Evolutionary conservation across 192 early-diverging fungal species (phyloP), one percentile per base, ranked within the genome.

Genomic region (Thamnidium elegans): DNA sequence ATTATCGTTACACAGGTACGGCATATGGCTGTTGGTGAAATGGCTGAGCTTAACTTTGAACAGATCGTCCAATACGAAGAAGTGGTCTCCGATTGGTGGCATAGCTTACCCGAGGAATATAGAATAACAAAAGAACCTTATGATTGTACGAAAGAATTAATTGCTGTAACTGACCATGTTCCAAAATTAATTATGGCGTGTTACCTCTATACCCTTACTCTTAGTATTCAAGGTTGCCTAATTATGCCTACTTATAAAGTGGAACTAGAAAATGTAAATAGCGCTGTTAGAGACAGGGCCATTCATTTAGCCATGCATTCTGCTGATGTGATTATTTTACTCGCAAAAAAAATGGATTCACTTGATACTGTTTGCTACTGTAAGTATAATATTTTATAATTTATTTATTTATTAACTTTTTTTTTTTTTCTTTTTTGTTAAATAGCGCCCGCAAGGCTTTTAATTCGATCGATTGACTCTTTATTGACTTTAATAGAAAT

Each of bases 121-220:
- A 63, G 51, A 36, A 50, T 63, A 11, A 39, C 47, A 20, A 51
- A 21, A 13, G 47, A 51, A 11, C 61, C 61, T 3, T 52, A 45
- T 13, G 30, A 45, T 14, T 59, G 58, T n/a, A 59, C 58, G 11
- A 59, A 42, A 45, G 58, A 45, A 21, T 42, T 59, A 5, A 44
- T 59, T 5, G 3, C 21, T 11, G 20, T 19, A 7, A 42, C 36
- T 4, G 44, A 31, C n/a, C 10, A 59, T 3, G 4, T 13, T 15
- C 36, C 13, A 42, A 59, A 59, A 43, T 43, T 59, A 44, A 17
- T 59, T 42, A 59, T 59, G 58, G 32, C 15, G 19, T 59, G 36
- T 26, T 15, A n/a, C 10, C 11, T 59, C 15, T 36, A 59, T 30
- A 44, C 43, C 10, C 39, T 59, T 23, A 21, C 13, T 7, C 43